phyloP scores from a whole-genome alignment of 805 yeast species.

The Diddensiella transvaalensis region DNA sequence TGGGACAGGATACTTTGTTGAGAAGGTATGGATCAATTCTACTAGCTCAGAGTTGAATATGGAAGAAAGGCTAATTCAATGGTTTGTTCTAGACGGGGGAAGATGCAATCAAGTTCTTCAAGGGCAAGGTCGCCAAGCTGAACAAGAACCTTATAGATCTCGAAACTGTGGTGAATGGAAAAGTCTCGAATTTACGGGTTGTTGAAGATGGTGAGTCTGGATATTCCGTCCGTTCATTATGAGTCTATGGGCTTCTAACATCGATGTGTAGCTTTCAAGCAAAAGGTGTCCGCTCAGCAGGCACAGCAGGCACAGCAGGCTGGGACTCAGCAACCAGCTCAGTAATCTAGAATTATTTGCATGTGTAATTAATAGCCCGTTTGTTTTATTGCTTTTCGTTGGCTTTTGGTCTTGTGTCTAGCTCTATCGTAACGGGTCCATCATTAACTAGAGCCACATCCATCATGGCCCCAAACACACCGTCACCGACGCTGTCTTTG shows the following conservation, averaged over 20 bases:
- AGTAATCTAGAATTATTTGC: neutral
- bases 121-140: slow-evolving; percentile 67
- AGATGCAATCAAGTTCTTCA: slow-evolving; percentile 70
- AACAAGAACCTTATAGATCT: slow-evolving; percentile 70
- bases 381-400: too few species aligned
- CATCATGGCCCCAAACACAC: slow-evolving; percentile 97
- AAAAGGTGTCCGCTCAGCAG: slow-evolving; percentile 1
- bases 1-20: slow-evolving; percentile 94
- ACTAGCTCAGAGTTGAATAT: too few species aligned
- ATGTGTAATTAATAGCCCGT: neutral
- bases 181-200: slow-evolving; percentile 58
- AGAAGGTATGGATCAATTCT: slow-evolving; percentile 48
- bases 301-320: slow-evolving; percentile 8
- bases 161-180: slow-evolving; percentile 70
- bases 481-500: slow-evolving; percentile 70
- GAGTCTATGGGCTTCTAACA: too few species aligned
- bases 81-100: slow-evolving; percentile 33
- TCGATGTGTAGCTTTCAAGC: slow-evolving; percentile 3
- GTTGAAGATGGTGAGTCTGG: slow-evolving; percentile 46
- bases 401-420: slow-evolving; percentile 57
- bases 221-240: neutral
- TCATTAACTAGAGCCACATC: slow-evolving; percentile 84
- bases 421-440: slow-evolving; percentile 86
- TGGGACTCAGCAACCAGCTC: neutral
- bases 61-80: too few species aligned